Evolutionary conservation across 78 protist genomes (phyloP).

Genomic region (Dictyostelium capitatum): DNA sequence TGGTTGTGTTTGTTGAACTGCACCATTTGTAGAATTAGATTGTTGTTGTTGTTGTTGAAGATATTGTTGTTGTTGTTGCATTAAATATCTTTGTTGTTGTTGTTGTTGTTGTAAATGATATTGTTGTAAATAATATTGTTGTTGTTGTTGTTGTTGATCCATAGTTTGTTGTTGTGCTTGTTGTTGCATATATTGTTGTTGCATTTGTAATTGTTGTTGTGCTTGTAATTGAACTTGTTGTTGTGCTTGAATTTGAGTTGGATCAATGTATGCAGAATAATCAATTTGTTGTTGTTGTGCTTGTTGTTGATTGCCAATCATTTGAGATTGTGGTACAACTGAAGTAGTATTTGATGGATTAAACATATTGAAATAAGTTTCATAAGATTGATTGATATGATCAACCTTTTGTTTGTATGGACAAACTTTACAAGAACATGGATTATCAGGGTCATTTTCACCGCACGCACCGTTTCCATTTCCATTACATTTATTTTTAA

Average conservation of each 20-base stretch:
- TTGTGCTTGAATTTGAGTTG: slow-evolving; percentile 47
- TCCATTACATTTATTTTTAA: slow-evolving; percentile 25
- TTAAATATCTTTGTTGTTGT: slow-evolving; percentile 14
- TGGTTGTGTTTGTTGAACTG: not conserved
- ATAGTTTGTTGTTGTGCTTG: slow-evolving; percentile 14
- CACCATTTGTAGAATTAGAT: too few relatives aligned
- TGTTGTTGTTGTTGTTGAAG: not conserved
- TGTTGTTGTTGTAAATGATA: slow-evolving; percentile 50
- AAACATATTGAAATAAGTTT: slow-evolving; percentile 58
- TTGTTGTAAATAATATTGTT: slow-evolving; percentile 21
- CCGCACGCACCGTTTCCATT: not conserved
- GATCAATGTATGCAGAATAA: not conserved
- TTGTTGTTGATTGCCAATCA: not conserved
- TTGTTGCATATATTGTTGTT: slow-evolving; percentile 29
- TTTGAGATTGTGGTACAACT: slow-evolving; percentile 52
- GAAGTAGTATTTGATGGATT: not conserved
- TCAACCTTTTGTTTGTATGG: slow-evolving; percentile 58
- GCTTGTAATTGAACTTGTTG: slow-evolving; percentile 36
- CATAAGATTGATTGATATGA: slow-evolving; percentile 59
- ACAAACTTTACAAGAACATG: slow-evolving; percentile 23
- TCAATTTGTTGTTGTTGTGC: not conserved
- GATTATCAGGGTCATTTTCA: slow-evolving; percentile 9
- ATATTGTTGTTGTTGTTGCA: slow-evolving; percentile 35
- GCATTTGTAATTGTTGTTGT: slow-evolving; percentile 34
- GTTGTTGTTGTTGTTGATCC: slow-evolving; percentile 55